Evolutionary conservation across 2,329 filamentous ascomycete genomes (phyloP).

Genomic region (Pyrenophora tritici-repentis): DNA sequence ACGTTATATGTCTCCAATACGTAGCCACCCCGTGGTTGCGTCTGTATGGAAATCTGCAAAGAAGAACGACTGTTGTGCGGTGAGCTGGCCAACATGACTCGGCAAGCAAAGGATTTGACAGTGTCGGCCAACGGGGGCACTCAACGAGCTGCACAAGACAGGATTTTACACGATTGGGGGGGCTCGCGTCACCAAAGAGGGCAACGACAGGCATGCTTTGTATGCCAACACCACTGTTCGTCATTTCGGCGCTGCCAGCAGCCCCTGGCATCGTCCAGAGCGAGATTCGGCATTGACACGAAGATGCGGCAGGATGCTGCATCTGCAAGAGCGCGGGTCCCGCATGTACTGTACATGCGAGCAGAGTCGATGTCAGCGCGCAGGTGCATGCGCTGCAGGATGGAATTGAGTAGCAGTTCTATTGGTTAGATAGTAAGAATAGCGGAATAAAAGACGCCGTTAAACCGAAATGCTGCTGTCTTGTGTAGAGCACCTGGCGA

Average conservation of each 20-base stretch:
- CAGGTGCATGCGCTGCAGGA: conserved; percentile 19
- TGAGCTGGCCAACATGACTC: conserved; percentile 29
- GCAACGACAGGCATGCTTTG: conserved; percentile 19
- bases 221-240: conserved; percentile 17
- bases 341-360: not conserved
- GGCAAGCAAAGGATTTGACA: conserved; percentile 4
- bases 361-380: conserved; percentile 2
- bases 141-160: conserved; percentile 11
- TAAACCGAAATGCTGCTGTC: conserved; percentile 16
- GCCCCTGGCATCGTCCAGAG: conserved; percentile 9
- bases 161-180: conserved; percentile 11
- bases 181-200: conserved; percentile 17
- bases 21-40: conserved; percentile 17
- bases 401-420: conserved; percentile 16
- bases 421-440: conserved; percentile 22
- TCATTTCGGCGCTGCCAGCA: conserved; percentile 29
- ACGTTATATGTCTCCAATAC: conserved; percentile 11
- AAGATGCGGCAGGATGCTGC: conserved; percentile 2
- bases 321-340: not conserved
- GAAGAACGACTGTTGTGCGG: conserved; percentile 11
- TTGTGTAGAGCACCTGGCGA: conserved; percentile 14
- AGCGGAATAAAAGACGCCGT: conserved; percentile 18
- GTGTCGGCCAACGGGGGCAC: conserved; percentile 10
- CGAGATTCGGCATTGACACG: conserved; percentile 2
- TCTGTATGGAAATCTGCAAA: conserved; percentile 15